These are phyloP conservation scores for Macrophomina pseudophaseolina DNA, from an alignment of 2,329 filamentous ascomycete genomes.

Conservation along the genomic window DNA sequence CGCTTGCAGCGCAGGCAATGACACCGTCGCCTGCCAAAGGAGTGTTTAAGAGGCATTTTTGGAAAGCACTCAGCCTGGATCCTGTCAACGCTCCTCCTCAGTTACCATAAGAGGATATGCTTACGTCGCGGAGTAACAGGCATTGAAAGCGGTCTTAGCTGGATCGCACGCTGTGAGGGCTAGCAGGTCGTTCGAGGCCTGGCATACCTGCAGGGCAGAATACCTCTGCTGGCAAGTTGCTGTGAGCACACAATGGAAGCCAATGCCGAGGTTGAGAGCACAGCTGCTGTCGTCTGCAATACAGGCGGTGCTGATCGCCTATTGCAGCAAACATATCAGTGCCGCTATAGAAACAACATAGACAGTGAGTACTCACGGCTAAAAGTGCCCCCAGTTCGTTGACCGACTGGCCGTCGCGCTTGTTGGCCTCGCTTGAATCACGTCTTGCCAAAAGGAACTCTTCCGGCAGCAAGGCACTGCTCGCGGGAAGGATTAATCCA, in stretches of 20 bases:
- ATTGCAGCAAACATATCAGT: background rate
- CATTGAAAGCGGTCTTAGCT: background rate
- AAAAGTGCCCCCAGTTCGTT: background rate
- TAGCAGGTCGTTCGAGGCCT: background rate
- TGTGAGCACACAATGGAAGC: conserved; percentile 8
- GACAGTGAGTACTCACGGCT: background rate
- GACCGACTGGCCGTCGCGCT: background rate
- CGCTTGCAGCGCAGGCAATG: background rate
- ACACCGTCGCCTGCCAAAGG: background rate
- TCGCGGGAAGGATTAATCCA: background rate
- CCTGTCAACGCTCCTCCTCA: background rate
- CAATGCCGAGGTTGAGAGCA: background rate
- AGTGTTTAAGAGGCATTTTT: background rate
- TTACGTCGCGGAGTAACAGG: conserved; percentile 10
- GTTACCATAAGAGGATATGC: background rate
- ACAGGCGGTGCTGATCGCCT: background rate
- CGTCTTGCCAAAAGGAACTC: background rate
- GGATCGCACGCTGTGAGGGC: background rate
- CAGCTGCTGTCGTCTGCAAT: background rate
- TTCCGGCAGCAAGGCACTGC: conserved; percentile 1
- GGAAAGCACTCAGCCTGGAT: background rate
- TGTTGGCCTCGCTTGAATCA: background rate
- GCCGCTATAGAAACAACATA: background rate
- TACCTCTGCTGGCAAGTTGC: conserved; percentile 2
- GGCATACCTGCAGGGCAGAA: conserved; percentile 1